Evolutionary conservation across 441 rosid species (phyloP).

Genomic region (Raphanus hybrid): DNA sequence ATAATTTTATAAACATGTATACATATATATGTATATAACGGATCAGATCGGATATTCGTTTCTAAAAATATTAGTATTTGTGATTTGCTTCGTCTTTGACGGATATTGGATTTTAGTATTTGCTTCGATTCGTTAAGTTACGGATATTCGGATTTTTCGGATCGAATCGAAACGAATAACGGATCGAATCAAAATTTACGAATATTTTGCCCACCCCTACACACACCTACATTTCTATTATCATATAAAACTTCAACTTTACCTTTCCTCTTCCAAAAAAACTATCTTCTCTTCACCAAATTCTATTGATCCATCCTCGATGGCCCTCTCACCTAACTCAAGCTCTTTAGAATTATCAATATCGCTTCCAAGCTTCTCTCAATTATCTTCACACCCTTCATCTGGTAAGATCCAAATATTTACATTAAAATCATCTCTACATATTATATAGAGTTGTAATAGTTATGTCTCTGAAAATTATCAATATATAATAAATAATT

Average conservation of each 20-base stretch:
- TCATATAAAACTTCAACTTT: slow-evolving; percentile 46
- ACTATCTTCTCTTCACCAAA: slow-evolving; percentile 36
- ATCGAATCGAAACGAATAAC: too few species aligned
- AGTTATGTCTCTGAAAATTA: not conserved
- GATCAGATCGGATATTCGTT: too few species aligned
- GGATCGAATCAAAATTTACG: too few species aligned
- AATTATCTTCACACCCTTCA: slow-evolving; percentile 48
- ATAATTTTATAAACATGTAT: too few species aligned
- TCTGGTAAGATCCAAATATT: slow-evolving; percentile 50
- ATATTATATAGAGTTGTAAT: slow-evolving; percentile 1
- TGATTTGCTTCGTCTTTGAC: too few species aligned
- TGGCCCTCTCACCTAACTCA: slow-evolving; percentile 51
- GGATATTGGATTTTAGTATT: too few species aligned
- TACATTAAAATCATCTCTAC: not conserved
- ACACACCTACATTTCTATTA: slow-evolving; percentile 36
- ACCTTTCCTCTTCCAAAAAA: slow-evolving; percentile 47
- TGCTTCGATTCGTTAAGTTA: too few species aligned
- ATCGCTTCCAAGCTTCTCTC: slow-evolving; percentile 75
- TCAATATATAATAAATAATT: slow-evolving; percentile 7
- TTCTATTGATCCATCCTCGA: slow-evolving; percentile 46
- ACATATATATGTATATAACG: too few species aligned
- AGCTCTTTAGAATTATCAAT: slow-evolving; percentile 74
- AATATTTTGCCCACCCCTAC: too few species aligned
- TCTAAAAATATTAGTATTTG: too few species aligned
- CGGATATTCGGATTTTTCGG: too few species aligned